Base-by-base conservation (phyloP, 805 yeast species). In the Torulaspora maleeae region DNA sequence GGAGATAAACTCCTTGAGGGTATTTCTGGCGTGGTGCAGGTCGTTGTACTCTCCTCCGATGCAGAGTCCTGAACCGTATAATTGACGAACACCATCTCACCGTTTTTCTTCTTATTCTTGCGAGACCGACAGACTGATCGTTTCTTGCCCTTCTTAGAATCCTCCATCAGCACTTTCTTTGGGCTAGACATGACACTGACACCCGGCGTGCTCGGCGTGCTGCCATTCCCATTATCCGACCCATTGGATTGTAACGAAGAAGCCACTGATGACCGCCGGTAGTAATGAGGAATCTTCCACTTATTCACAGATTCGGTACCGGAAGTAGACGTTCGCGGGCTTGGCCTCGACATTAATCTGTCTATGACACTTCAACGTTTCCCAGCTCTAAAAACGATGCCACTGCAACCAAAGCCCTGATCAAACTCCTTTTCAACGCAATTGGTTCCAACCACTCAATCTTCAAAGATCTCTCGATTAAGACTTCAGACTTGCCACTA, bases 281-380 rank as follows among this genome's bases (percentile, higher is more conserved):
- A 63, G 40, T 63, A 63, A 45, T 63, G 67, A 9, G 67, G 67
- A 25, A 63, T 63, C 44, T 61, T 63, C 67, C 67, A 63, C 45
- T 60, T 63, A 43, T 54, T 61, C 20, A 53, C 49, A 11, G 64
- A 47, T 37, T 60, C 65, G 10, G 50, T 45, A 16, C 50, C 50
- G 10, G 59, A 55, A 19, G 54, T 49, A 24, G 41, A 36, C n/a
- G 27, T 25, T 20, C 44, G 35, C 25, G 50, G 35, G 36, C 49
- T 43, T 25, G 35, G 40, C 38, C 37, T 48, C 25, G 51, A 38
- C 51, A 48, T 48, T 34, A 11, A 13, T 20, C 22, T 20, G 17
- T 27, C 25, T 15, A 28, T 15, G 11, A 17, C 20, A 15, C 11
- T 30, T 8, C 34, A n/a, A 30, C 11, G 17, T 16, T 12, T 15